phyloP scores from a whole-genome alignment of 179 eudicot genomes.

The Heliamphora ciliata region DNA sequence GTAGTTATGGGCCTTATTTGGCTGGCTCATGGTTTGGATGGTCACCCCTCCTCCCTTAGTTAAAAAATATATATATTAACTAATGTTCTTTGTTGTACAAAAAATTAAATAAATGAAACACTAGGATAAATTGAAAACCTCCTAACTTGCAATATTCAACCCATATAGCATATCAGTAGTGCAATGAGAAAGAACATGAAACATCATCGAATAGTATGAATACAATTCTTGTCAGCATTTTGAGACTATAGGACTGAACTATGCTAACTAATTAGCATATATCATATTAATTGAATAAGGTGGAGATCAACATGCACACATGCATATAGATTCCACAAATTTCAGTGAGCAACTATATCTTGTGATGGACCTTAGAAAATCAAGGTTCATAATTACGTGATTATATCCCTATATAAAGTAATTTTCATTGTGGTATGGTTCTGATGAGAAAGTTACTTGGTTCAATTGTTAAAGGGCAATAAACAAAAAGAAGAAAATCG shows the following conservation, averaged over 20 bases:
- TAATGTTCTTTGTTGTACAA: neutral
- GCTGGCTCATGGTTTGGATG: neutral
- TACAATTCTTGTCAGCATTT: neutral
- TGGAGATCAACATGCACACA: conserved; percentile 18
- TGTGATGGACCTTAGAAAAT: conserved; percentile 18
- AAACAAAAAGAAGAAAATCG: neutral
- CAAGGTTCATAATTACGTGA: conserved; percentile 22
- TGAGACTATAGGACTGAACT: neutral
- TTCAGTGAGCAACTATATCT: conserved; percentile 22
- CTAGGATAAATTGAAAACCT: neutral
- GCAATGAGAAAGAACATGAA: neutral
- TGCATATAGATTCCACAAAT: conserved; percentile 21
- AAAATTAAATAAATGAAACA: neutral
- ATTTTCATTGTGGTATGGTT: conserved; percentile 1
- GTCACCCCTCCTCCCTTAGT: neutral
- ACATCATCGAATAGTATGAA: neutral
- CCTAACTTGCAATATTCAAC: neutral
- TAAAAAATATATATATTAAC: neutral
- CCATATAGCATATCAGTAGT: neutral
- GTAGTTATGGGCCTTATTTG: too few species aligned
- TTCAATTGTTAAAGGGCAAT: conserved; percentile 16
- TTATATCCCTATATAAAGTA: conserved; percentile 10
- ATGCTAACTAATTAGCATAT: neutral
- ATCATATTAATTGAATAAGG: conserved; percentile 3
- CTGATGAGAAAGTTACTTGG: neutral